These are phyloP conservation scores for Nigrospora sphaerica DNA, from an alignment of 2,329 filamentous ascomycete species.

Conservation along the genomic window DNA sequence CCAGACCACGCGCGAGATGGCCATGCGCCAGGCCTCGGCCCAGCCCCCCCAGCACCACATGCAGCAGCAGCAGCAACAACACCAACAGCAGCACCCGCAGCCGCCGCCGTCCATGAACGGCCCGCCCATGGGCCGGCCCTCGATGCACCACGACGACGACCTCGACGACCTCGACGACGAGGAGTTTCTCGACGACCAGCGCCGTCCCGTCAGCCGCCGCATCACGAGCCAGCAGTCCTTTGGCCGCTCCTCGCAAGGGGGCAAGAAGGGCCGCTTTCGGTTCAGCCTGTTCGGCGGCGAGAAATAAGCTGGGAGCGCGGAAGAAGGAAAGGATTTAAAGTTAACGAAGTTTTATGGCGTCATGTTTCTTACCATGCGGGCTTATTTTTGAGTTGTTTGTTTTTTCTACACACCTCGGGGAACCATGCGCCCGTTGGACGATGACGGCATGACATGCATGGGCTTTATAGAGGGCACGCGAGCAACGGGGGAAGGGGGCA, in stretches of 20 bases:
- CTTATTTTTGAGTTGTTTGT: too few species aligned
- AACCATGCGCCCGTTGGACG: too few species aligned
- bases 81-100: slow-evolving; percentile 10
- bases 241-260: slow-evolving; percentile 19
- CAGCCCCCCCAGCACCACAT: slow-evolving; percentile 7
- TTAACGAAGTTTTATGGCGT: too few species aligned
- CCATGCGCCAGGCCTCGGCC: slow-evolving; percentile 1
- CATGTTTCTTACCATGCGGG: too few species aligned
- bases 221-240: slow-evolving; percentile 24
- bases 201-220: slow-evolving; percentile 15
- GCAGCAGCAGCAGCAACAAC: slow-evolving; percentile 3
- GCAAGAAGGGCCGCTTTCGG: slow-evolving; percentile 19
- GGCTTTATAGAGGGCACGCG: too few species aligned
- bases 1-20: background rate
- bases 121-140: slow-evolving; percentile 1
- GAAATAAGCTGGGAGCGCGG: slow-evolving; percentile 1
- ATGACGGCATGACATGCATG: too few species aligned
- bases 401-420: too few species aligned
- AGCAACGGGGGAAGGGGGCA: too few species aligned
- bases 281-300: slow-evolving; percentile 19
- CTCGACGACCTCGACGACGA: slow-evolving; percentile 12
- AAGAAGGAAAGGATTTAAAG: too few species aligned
- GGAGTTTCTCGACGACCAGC: slow-evolving; percentile 3
- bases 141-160: slow-evolving; percentile 14
- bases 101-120: slow-evolving; percentile 12